phyloP scores from a whole-genome alignment of 371 early-diverging fungal genomes.

The Capillidium rhysosporum region DNA sequence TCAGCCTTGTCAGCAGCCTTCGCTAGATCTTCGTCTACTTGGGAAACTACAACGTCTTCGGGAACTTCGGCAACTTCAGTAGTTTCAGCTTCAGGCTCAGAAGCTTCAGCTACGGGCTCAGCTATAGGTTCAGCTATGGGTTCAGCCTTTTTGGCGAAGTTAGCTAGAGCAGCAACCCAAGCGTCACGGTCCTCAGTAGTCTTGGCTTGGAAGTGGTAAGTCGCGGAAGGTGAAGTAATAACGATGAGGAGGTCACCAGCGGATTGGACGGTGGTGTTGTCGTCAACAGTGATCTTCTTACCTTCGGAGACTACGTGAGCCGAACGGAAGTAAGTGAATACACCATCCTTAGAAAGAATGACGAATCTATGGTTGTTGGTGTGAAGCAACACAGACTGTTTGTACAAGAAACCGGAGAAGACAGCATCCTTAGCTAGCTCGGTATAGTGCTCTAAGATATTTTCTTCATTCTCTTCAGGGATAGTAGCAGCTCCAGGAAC shows the following conservation, averaged over 20 bases:
- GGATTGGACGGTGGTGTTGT: not conserved
- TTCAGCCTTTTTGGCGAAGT: not conserved
- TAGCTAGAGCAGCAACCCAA: constrained; percentile 1
- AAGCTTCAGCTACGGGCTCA: not conserved
- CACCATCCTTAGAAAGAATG: constrained; percentile 4
- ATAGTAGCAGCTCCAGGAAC: not conserved
- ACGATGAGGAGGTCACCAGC: not conserved
- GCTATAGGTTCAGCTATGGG: not conserved
- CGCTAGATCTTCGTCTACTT: too few species aligned
- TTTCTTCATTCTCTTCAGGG: constrained; percentile 2
- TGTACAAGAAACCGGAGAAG: not conserved
- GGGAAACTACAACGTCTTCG: not conserved
- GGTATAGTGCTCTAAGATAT: not conserved
- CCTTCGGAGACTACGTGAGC: constrained; percentile 1
- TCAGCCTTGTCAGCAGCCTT: too few species aligned
- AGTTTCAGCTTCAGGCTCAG: constrained; percentile 1
- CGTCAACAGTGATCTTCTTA: constrained; percentile 5
- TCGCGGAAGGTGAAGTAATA: not conserved
- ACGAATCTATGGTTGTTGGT: not conserved
- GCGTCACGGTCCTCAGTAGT: not conserved
- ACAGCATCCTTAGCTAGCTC: not conserved
- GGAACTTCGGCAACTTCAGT: not conserved
- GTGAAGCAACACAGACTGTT: not conserved
- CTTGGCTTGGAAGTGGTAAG: constrained; percentile 1
- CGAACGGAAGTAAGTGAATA: constrained; percentile 1